Conservation (phyloP, 1,139 yeast species). For the Blastobotrys aristatus region DNA sequence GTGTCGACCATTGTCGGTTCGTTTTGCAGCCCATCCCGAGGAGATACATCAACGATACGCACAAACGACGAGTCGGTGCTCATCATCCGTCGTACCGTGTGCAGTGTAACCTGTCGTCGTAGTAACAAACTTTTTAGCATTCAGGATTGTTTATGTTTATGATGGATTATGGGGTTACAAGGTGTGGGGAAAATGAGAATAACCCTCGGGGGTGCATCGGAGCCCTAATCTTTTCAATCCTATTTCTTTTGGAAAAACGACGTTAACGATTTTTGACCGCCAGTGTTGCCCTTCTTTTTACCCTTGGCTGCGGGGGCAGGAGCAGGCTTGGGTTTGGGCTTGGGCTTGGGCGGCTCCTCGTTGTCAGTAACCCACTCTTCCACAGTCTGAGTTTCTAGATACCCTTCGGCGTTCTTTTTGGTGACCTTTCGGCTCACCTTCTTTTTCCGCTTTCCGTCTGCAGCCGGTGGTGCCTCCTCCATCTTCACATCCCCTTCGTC, state of each 20-base stretch:
- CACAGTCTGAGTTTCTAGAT: slow-evolving; percentile 8
- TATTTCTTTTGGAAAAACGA: slow-evolving; percentile 8
- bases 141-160: not conserved
- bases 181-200: slow-evolving; percentile 2
- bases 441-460: slow-evolving; percentile 3
- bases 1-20: slow-evolving; percentile 32
- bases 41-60: slow-evolving; percentile 35
- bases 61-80: slow-evolving; percentile 4
- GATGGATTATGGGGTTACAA: not conserved
- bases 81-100: not conserved
- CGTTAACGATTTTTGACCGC: slow-evolving; percentile 12
- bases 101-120: not conserved
- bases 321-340: slow-evolving; percentile 3
- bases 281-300: slow-evolving; percentile 3
- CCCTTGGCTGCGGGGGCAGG: slow-evolving; percentile 3
- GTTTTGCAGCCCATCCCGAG: slow-evolving; percentile 37
- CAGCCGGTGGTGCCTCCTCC: slow-evolving; percentile 7
- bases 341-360: slow-evolving; percentile 5
- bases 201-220: not conserved
- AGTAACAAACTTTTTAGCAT: not conserved
- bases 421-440: slow-evolving; percentile 8
- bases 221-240: not conserved
- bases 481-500: slow-evolving; percentile 13
- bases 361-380: slow-evolving; percentile 13
- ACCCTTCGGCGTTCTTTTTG: slow-evolving; percentile 11